phyloP scores from a whole-genome alignment of 1,139 yeast species.

The Blastobotrys serpentis region DNA sequence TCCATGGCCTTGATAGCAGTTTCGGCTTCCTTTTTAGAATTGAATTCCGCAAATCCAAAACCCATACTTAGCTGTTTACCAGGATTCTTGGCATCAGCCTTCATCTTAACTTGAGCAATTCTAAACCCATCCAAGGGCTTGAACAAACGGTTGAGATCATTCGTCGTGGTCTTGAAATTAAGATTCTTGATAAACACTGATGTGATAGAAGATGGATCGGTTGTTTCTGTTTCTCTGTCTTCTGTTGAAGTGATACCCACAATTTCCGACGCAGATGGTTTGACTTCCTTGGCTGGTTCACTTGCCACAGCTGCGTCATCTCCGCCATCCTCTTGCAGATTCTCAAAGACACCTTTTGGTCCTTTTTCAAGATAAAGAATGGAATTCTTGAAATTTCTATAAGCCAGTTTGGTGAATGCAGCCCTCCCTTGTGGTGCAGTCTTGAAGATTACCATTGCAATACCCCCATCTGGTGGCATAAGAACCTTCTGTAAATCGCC shows the following conservation, averaged over 20 bases:
- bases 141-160: slow-evolving; percentile 60
- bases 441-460: slow-evolving; percentile 90
- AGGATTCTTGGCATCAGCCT: slow-evolving; percentile 77
- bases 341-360: slow-evolving; percentile 69
- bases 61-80: slow-evolving; percentile 85
- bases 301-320: slow-evolving; percentile 42
- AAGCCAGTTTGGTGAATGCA: slow-evolving; percentile 86
- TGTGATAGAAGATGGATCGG: slow-evolving; percentile 53
- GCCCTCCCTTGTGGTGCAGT: slow-evolving; percentile 82
- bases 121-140: slow-evolving; percentile 69
- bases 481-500: slow-evolving; percentile 79
- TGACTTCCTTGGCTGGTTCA: slow-evolving; percentile 38
- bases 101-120: slow-evolving; percentile 79
- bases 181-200: slow-evolving; percentile 90
- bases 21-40: slow-evolving; percentile 71
- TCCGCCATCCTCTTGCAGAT: slow-evolving; percentile 26
- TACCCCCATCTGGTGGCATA: slow-evolving; percentile 97
- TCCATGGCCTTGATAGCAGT: slow-evolving; percentile 73
- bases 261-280: slow-evolving; percentile 29
- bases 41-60: slow-evolving; percentile 92
- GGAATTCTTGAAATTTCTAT: slow-evolving; percentile 80
- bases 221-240: slow-evolving; percentile 44
- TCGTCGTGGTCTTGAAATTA: slow-evolving; percentile 74
- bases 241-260: slow-evolving; percentile 39
- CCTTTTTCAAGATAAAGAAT: slow-evolving; percentile 92